A percentile compares a stretch with the other conserved stretches of the same genome.
These are phyloP conservation scores for Aspergillus funiculosus DNA, from an alignment of 495 filamentous ascomycete species.

Conservation along the genomic window DNA sequence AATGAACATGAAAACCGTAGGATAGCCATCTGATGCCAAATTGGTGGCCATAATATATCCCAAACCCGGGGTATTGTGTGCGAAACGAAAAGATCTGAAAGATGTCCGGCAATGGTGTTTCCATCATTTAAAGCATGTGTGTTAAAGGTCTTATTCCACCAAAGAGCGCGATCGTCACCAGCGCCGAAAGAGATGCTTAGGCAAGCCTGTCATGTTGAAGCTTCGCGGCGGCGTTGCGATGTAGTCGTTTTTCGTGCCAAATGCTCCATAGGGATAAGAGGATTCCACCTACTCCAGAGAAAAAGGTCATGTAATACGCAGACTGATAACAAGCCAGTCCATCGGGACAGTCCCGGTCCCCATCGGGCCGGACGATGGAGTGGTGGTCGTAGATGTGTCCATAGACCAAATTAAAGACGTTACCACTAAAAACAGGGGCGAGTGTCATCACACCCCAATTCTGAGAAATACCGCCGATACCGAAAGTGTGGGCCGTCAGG, in stretches of 20 bases:
- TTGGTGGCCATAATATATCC: too few species aligned
- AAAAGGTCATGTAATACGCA: slow-evolving; percentile 80
- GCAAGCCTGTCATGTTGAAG: slow-evolving; percentile 33
- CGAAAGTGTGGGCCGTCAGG: slow-evolving; percentile 86
- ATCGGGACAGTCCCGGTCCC: slow-evolving; percentile 68
- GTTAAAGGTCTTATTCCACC: too few species aligned
- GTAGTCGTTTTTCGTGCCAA: slow-evolving; percentile 51
- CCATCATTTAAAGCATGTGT: too few species aligned
- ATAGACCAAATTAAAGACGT: slow-evolving; percentile 89
- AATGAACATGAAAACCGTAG: neutral
- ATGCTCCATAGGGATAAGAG: slow-evolving; percentile 71
- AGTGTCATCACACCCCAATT: slow-evolving; percentile 96
- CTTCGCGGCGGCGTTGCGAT: slow-evolving; percentile 27
- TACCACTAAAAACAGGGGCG: slow-evolving; percentile 74
- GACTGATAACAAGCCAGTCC: slow-evolving; percentile 74
- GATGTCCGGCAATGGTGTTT: too few species aligned
- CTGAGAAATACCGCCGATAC: slow-evolving; percentile 77
- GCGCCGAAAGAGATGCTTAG: too few species aligned
- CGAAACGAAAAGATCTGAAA: too few species aligned
- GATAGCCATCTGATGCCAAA: too few species aligned
- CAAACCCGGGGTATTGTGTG: too few species aligned
- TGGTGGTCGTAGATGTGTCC: slow-evolving; percentile 71
- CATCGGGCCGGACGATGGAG: slow-evolving; percentile 58
- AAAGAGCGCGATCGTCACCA: too few species aligned
- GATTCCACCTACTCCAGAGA: slow-evolving; percentile 64